Percentiles rank a stretch among this genome's conserved stretches.
Evolutionary conservation across 2,329 filamentous ascomycete genomes (phyloP).

Genomic region (Ophiostoma angusticollis): DNA sequence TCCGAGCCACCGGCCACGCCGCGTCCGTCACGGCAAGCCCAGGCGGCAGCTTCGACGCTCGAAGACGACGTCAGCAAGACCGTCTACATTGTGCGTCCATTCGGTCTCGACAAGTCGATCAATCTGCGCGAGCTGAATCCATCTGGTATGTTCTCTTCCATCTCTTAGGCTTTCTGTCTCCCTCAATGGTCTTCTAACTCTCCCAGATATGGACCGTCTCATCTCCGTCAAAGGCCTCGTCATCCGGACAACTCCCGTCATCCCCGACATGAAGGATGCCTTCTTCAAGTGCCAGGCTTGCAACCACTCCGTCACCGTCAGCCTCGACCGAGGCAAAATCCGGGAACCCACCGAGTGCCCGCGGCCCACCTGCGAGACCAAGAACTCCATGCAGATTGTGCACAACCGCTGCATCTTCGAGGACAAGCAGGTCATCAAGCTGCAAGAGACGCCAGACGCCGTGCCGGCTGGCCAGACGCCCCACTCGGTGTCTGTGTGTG

Average conservation of each 20-base stretch:
- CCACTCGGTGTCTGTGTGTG: slow-evolving; percentile 90
- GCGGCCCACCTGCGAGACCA: slow-evolving; percentile 63
- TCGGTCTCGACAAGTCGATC: slow-evolving; percentile 72
- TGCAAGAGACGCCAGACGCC: slow-evolving; percentile 92
- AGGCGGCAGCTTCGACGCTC: slow-evolving; percentile 27
- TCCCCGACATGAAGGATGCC: slow-evolving; percentile 97
- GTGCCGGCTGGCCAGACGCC: slow-evolving; percentile 94
- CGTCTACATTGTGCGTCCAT: slow-evolving; percentile 77
- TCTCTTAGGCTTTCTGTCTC: background rate
- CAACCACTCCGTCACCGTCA: slow-evolving; percentile 79
- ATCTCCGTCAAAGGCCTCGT: slow-evolving; percentile 92
- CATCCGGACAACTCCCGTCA: slow-evolving; percentile 88
- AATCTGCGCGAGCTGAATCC: slow-evolving; percentile 94
- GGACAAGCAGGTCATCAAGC: slow-evolving; percentile 97
- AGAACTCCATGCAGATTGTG: slow-evolving; percentile 96
- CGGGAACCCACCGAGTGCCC: slow-evolving; percentile 86
- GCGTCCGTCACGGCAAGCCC: slow-evolving; percentile 27
- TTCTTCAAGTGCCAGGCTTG: slow-evolving; percentile 95
- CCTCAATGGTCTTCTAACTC: slow-evolving; percentile 7
- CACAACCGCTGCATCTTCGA: slow-evolving; percentile 92
- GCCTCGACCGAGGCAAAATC: slow-evolving; percentile 91
- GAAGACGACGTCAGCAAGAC: slow-evolving; percentile 71
- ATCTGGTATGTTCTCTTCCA: slow-evolving; percentile 38
- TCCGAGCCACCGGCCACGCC: slow-evolving; percentile 34
- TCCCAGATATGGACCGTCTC: slow-evolving; percentile 79